Conservation (phyloP, 2,329 filamentous ascomycete species). For the Incumbomyces lentus region DNA sequence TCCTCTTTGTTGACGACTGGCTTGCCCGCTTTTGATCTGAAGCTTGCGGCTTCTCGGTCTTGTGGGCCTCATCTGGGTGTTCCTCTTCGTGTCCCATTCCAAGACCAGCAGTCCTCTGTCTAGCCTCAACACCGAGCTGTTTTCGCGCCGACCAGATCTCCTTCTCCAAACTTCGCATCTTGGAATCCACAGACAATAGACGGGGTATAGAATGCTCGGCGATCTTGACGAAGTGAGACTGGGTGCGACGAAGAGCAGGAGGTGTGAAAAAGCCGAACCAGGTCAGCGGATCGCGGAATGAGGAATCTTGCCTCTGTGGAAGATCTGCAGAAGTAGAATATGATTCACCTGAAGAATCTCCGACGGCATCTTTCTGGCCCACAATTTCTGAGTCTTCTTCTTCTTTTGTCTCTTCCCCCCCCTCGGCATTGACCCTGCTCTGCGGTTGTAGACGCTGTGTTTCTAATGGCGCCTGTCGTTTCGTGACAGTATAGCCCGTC, state of each 20-base stretch:
- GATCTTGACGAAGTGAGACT: constrained; percentile 32
- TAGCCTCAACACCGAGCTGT: constrained; percentile 9
- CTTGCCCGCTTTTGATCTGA: not conserved
- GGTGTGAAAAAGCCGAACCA: constrained; percentile 43
- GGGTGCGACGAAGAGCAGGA: constrained; percentile 33
- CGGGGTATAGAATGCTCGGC: constrained; percentile 28
- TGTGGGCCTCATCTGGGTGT: not conserved
- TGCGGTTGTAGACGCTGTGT: not conserved
- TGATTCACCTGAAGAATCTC: too few species aligned
- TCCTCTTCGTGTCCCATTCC: not conserved
- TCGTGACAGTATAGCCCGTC: not conserved
- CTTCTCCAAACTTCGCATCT: constrained; percentile 33
- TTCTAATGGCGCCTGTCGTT: not conserved
- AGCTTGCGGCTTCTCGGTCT: not conserved
- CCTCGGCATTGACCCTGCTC: not conserved
- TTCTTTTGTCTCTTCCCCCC: not conserved
- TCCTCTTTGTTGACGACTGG: not conserved
- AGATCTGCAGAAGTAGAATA: too few species aligned
- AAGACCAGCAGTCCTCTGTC: not conserved
- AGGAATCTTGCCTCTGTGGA: constrained; percentile 22
- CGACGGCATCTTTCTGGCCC: too few species aligned
- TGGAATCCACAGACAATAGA: constrained; percentile 28
- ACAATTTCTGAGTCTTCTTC: not conserved
- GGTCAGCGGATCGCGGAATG: constrained; percentile 32
- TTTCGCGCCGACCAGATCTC: constrained; percentile 23